These are phyloP conservation scores for Triticum urartu DNA, from an alignment of 176 grass and related monocot species.

Conservation along the genomic window DNA sequence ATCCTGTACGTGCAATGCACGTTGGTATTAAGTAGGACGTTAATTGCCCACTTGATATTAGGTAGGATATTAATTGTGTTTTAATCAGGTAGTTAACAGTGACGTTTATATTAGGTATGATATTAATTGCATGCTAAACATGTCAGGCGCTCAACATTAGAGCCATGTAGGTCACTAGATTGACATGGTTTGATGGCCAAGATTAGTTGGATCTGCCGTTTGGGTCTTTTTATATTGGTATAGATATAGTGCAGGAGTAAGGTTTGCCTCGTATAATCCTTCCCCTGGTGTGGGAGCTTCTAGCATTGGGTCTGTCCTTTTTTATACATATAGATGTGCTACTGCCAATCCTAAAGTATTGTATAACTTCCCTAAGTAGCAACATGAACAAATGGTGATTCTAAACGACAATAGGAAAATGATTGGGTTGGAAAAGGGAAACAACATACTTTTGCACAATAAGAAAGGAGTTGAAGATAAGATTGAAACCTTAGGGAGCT, in stretches of 20 bases:
- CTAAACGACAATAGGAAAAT: neutral
- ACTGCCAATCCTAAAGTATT: neutral
- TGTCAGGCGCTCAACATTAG: neutral
- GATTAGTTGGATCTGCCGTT: no score
- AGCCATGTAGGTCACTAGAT: no score
- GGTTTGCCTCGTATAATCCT: no score
- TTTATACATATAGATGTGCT: neutral
- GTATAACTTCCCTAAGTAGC: neutral
- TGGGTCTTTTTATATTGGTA: no score
- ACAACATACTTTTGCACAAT: neutral
- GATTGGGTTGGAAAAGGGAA: neutral
- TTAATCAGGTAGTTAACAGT: neutral
- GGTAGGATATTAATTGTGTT: neutral
- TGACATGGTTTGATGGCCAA: neutral
- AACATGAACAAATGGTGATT: slow-evolving; percentile 26
- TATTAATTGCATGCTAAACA: neutral
- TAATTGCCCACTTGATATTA: neutral
- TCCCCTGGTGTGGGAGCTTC: no score
- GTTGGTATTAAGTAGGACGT: neutral
- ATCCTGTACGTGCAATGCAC: neutral
- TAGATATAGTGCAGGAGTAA: no score
- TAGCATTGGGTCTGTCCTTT: no score
- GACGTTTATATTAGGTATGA: neutral
- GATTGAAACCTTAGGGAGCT: slow-evolving; percentile 65
- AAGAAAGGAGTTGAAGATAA: slow-evolving; percentile 9